Conservation (phyloP, 805 yeast genomes). For the Kluyveromyces dobzhanskii region DNA sequence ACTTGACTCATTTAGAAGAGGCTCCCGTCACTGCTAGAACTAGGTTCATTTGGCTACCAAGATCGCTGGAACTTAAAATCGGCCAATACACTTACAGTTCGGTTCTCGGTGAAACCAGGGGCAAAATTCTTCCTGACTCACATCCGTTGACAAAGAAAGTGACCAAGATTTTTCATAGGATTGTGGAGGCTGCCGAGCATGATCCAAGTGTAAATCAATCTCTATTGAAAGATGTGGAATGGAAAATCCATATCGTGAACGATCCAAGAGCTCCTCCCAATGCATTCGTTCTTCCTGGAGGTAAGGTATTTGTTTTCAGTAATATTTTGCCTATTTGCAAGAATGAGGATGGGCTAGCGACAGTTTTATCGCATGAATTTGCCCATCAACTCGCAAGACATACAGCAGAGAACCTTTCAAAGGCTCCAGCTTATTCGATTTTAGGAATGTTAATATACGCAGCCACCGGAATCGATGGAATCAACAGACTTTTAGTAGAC, state of each 20-base stretch:
- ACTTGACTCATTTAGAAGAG: constrained; percentile 52
- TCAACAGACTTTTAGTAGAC: constrained; percentile 45
- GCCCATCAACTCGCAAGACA: constrained; percentile 94
- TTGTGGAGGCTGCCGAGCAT: constrained; percentile 50
- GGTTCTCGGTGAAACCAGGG: constrained; percentile 45
- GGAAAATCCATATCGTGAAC: constrained; percentile 78
- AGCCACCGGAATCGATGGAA: constrained; percentile 48
- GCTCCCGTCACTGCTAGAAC: constrained; percentile 75
- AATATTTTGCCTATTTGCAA: constrained; percentile 69
- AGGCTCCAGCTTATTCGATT: constrained; percentile 60
- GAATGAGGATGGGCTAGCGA: constrained; percentile 89
- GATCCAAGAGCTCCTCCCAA: constrained; percentile 76
- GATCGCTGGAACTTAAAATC: constrained; percentile 49
- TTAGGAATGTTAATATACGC: constrained; percentile 47
- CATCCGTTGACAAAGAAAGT: constrained; percentile 57
- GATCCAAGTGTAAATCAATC: constrained; percentile 30
- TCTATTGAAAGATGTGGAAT: constrained; percentile 32
- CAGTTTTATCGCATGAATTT: constrained; percentile 86
- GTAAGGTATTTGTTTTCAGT: constrained; percentile 84
- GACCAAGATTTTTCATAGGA: constrained; percentile 49
- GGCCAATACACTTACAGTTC: constrained; percentile 61
- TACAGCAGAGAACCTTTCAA: constrained; percentile 72
- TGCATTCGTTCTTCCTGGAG: constrained; percentile 94
- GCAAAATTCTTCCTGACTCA: constrained; percentile 46
- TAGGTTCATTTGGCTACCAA: constrained; percentile 65